phyloP scores from a whole-genome alignment of 1,284 basidiomycete species.

The Papiliotrema nemorosa region DNA sequence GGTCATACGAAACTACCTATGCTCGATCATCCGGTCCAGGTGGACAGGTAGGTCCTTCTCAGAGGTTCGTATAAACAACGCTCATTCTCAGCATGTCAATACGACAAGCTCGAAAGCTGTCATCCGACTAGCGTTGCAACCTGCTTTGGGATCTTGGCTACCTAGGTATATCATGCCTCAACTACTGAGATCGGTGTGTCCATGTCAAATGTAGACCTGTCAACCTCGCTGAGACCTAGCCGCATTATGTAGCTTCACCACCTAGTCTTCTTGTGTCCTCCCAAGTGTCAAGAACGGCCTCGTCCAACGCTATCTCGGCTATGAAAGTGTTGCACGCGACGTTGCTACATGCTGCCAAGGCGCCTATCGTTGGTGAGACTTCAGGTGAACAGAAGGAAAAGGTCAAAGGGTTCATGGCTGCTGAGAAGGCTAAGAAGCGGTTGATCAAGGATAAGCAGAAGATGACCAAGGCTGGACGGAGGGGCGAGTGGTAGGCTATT shows the following conservation, averaged over 20 bases:
- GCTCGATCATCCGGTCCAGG: conserved; percentile 46
- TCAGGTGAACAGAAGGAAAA: conserved; percentile 30
- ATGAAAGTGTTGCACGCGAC: conserved; percentile 28
- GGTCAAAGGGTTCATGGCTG: conserved; percentile 25
- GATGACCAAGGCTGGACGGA: conserved; percentile 22
- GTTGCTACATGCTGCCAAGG: conserved; percentile 24
- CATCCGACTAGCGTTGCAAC: conserved; percentile 27
- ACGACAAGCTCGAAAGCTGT: conserved; percentile 49
- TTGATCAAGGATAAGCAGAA: conserved; percentile 31
- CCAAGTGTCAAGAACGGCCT: conserved; percentile 35
- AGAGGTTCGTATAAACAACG: background rate
- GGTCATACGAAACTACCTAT: conserved; percentile 32
- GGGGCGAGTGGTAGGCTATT: conserved; percentile 3
- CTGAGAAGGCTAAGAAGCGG: conserved; percentile 29
- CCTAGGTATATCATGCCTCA: conserved; percentile 38
- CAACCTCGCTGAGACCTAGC: background rate
- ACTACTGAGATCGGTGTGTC: conserved; percentile 36
- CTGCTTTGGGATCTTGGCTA: conserved; percentile 35
- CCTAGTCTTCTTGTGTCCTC: conserved; percentile 38
- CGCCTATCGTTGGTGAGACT: conserved; percentile 36
- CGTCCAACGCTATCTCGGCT: conserved; percentile 31
- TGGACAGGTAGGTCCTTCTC: conserved; percentile 36
- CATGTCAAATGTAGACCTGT: background rate
- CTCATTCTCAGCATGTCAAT: conserved; percentile 41
- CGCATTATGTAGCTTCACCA: conserved; percentile 37